Evolutionary conservation across 1,284 basidiomycete genomes (phyloP).

Genomic region (Thelephora terrestris): DNA sequence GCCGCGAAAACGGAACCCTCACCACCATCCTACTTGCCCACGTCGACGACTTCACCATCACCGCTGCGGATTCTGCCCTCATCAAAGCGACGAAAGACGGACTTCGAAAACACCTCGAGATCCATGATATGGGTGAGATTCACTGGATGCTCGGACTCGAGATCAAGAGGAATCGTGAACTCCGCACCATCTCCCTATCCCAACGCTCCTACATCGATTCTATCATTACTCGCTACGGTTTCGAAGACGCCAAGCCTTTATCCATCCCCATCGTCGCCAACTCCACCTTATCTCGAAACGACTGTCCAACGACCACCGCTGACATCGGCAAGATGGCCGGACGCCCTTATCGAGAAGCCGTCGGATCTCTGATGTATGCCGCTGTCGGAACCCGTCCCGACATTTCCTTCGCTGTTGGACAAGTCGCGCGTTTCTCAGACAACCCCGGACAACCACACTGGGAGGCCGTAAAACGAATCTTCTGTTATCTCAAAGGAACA

Average conservation of each 20-base stretch:
- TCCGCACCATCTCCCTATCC: constrained; percentile 21
- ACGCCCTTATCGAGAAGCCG: constrained; percentile 20
- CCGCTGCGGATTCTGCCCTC: constrained; percentile 8
- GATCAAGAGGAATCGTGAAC: constrained; percentile 20
- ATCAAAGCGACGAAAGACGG: not conserved
- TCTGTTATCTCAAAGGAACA: constrained; percentile 35
- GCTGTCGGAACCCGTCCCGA: constrained; percentile 29
- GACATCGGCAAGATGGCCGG: constrained; percentile 2
- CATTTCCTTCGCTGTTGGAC: constrained; percentile 28
- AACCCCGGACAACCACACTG: constrained; percentile 23
- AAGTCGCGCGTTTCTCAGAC: constrained; percentile 25
- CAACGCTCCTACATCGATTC: constrained; percentile 29
- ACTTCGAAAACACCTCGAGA: constrained; percentile 7
- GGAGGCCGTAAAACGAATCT: constrained; percentile 26
- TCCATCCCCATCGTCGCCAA: constrained; percentile 23
- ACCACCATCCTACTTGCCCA: constrained; percentile 10
- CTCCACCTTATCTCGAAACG: constrained; percentile 9
- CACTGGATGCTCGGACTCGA: constrained; percentile 15
- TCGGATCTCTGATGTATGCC: constrained; percentile 32
- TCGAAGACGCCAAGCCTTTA: constrained; percentile 19
- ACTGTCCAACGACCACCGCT: not conserved
- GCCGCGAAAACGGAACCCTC: not conserved
- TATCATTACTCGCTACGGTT: constrained; percentile 24
- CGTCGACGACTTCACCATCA: constrained; percentile 20
- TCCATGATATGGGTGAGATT: constrained; percentile 14